Evolutionary conservation across 1,139 yeast species (phyloP).

Genomic region (Pneumocystis carinii): DNA sequence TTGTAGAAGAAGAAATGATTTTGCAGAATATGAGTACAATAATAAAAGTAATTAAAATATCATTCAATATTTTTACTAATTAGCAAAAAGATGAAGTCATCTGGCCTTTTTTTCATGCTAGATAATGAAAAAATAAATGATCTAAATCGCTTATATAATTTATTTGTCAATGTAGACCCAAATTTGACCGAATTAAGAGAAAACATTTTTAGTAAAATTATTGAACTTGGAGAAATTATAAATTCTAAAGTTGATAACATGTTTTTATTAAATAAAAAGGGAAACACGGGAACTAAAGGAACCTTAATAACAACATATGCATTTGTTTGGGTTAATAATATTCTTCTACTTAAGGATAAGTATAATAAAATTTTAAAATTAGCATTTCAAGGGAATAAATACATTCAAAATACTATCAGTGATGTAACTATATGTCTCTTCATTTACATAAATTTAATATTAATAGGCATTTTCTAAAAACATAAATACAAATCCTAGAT

Average conservation of each 20-base stretch:
- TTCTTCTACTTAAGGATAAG: slow-evolving; percentile 41
- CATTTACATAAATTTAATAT: neutral
- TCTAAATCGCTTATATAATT: slow-evolving; percentile 34
- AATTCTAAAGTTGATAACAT: slow-evolving; percentile 14
- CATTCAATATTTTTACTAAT: neutral
- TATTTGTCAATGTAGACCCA: slow-evolving; percentile 40
- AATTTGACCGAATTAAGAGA: slow-evolving; percentile 37
- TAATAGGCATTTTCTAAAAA: slow-evolving; percentile 44
- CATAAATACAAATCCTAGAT: slow-evolving; percentile 41
- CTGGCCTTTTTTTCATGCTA: slow-evolving; percentile 48
- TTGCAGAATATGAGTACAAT: slow-evolving; percentile 42
- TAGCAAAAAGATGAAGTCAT: slow-evolving; percentile 23
- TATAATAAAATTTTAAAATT: slow-evolving; percentile 34
- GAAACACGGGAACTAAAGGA: slow-evolving; percentile 21
- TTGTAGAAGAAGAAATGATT: slow-evolving; percentile 50
- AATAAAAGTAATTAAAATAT: slow-evolving; percentile 25
- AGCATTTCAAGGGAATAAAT: slow-evolving; percentile 37
- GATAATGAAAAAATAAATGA: slow-evolving; percentile 28
- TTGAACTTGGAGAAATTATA: slow-evolving; percentile 30
- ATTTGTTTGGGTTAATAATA: slow-evolving; percentile 51
- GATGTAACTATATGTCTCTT: slow-evolving; percentile 15
- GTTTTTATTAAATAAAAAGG: neutral
- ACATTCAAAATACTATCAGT: slow-evolving; percentile 42
- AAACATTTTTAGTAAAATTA: slow-evolving; percentile 36
- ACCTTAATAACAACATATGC: slow-evolving; percentile 39